Evolutionary conservation across 2,329 filamentous ascomycete species (phyloP).

Genomic region (Trichoderma hamatum): DNA sequence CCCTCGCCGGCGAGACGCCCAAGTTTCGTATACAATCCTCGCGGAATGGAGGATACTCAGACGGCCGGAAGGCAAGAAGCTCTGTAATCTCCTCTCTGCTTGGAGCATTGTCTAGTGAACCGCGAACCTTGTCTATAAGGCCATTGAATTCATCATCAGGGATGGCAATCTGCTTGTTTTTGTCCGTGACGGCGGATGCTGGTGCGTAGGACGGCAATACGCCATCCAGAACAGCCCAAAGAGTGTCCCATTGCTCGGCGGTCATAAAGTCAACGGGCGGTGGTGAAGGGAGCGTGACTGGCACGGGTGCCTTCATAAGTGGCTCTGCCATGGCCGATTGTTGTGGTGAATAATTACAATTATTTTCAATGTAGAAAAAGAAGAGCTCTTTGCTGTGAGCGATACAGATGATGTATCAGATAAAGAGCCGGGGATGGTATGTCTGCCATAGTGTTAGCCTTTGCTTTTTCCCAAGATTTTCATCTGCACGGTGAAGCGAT

Average conservation of each 20-base stretch:
- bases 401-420: neutral
- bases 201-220: constrained; percentile 61
- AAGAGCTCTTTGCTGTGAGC: neutral
- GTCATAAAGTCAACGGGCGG: constrained; percentile 46
- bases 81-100: constrained; percentile 50
- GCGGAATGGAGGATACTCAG: constrained; percentile 56
- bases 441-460: neutral
- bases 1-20: constrained; percentile 41
- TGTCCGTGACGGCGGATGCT: constrained; percentile 44
- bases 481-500: neutral
- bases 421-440: neutral
- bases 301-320: constrained; percentile 19
- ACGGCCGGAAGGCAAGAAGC: constrained; percentile 57
- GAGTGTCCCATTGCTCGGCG: constrained; percentile 55
- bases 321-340: constrained; percentile 21
- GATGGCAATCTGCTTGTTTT: constrained; percentile 48
- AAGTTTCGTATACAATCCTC: constrained; percentile 51
- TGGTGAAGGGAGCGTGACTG: constrained; percentile 34
- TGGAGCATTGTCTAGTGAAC: constrained; percentile 44
- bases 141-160: constrained; percentile 54
- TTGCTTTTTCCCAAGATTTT: neutral
- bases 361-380: neutral
- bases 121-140: constrained; percentile 45
- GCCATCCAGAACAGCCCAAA: constrained; percentile 60
- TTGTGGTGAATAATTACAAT: neutral